A percentile compares a stretch with the other conserved stretches of the same genome.
Evolutionary conservation across 2,329 filamentous ascomycete species (phyloP).

Genomic region (Annulohypoxylon truncatum): DNA sequence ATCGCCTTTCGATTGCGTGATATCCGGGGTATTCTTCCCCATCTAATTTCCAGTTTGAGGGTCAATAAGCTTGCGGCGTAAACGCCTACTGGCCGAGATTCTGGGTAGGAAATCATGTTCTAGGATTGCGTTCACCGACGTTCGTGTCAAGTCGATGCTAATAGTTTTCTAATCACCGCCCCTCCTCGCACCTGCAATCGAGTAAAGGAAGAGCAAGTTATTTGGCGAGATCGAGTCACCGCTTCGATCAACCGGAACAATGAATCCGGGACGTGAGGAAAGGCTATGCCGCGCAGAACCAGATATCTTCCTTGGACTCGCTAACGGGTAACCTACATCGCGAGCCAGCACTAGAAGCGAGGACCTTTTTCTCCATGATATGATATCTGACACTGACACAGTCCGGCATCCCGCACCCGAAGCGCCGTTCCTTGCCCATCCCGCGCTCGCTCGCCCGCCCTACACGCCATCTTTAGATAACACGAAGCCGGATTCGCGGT

Average conservation of each 20-base stretch:
- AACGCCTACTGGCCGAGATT: not conserved
- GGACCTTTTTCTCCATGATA: not conserved
- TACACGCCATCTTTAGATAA: not conserved
- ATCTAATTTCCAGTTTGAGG: not conserved
- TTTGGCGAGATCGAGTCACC: slow-evolving; percentile 7
- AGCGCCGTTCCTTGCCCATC: not conserved
- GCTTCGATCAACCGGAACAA: slow-evolving; percentile 4
- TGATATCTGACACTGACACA: slow-evolving; percentile 2
- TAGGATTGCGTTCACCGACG: slow-evolving; percentile 10
- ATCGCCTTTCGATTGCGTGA: not conserved
- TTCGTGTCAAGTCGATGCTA: not conserved
- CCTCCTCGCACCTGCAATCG: not conserved
- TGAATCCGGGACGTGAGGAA: not conserved
- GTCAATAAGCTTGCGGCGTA: not conserved
- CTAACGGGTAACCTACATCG: not conserved
- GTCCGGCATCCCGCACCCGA: not conserved
- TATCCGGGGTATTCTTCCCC: not conserved
- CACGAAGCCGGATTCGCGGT: slow-evolving; percentile 1
- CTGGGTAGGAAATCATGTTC: slow-evolving; percentile 3
- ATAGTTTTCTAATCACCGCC: not conserved
- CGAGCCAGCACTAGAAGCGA: not conserved
- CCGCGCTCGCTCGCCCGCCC: not conserved
- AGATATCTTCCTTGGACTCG: not conserved
- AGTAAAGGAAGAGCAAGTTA: not conserved
- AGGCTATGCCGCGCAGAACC: not conserved